These are phyloP conservation scores for Aspergillus sp. DNA, from an alignment of 2,329 filamentous ascomycete genomes.

Conservation along the genomic window DNA sequence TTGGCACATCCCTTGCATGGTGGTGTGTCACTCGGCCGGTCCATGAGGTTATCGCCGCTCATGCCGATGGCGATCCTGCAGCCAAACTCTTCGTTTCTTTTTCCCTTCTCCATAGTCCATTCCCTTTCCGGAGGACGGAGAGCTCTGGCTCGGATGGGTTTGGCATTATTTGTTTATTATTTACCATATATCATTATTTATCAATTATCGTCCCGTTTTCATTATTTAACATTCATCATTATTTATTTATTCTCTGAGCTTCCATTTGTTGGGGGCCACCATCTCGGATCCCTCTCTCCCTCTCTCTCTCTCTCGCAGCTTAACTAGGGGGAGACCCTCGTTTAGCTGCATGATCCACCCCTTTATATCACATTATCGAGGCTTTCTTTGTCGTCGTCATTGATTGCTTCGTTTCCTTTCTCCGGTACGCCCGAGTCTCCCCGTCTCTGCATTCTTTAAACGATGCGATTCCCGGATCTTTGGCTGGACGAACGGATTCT, in stretches of 20 bases:
- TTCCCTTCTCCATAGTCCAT: too few species aligned
- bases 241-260: too few species aligned
- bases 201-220: background rate
- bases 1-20: constrained; percentile 21
- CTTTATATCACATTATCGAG: constrained; percentile 15
- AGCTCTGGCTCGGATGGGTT: too few species aligned
- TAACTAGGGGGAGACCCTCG: constrained; percentile 4
- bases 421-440: too few species aligned
- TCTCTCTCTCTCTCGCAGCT: background rate
- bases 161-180: constrained; percentile 5
- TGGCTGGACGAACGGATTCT: background rate
- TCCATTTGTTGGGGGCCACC: background rate
- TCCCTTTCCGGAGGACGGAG: too few species aligned
- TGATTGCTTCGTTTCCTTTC: constrained; percentile 1
- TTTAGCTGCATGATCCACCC: constrained; percentile 10
- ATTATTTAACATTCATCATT: background rate
- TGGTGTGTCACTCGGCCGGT: constrained; percentile 16
- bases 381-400: constrained; percentile 4
- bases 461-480: background rate
- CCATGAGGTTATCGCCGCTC: constrained; percentile 19
- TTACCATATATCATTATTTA: background rate
- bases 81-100: background rate
- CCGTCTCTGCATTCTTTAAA: constrained; percentile 6
- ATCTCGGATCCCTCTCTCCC: background rate
- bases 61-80: constrained; percentile 16